Evolutionary conservation across 768 basidiomycete species (phyloP).

Genomic region (Panaeolus cyanescens): DNA sequence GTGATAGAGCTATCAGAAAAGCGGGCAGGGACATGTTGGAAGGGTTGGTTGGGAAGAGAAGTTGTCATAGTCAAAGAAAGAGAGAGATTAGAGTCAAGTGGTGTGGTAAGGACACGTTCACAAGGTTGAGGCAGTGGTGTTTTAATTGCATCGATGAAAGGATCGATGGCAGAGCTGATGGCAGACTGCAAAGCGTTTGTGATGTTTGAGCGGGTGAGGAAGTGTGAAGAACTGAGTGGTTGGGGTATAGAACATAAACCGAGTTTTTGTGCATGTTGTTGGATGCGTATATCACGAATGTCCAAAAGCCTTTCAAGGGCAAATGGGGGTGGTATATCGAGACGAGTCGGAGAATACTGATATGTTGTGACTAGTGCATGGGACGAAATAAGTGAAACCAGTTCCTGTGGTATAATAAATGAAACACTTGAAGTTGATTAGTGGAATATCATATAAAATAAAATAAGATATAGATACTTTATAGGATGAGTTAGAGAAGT

Average conservation of each 20-base stretch:
- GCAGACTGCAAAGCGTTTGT: slow-evolving; percentile 34
- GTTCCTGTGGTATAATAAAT: slow-evolving; percentile 59
- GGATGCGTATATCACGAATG: slow-evolving; percentile 19
- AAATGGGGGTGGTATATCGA: slow-evolving; percentile 45
- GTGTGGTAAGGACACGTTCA: not conserved
- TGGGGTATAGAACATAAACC: slow-evolving; percentile 8
- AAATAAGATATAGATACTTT: slow-evolving; percentile 52
- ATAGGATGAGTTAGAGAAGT: slow-evolving; percentile 84
- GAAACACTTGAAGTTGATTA: slow-evolving; percentile 51
- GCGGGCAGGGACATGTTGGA: not conserved
- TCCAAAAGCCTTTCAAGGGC: slow-evolving; percentile 43
- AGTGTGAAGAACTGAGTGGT: slow-evolving; percentile 12
- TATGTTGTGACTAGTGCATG: slow-evolving; percentile 36
- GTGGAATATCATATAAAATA: slow-evolving; percentile 20
- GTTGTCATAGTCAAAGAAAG: slow-evolving; percentile 21
- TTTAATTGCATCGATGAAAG: slow-evolving; percentile 9
- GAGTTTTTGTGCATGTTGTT: slow-evolving; percentile 9
- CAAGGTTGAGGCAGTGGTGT: not conserved
- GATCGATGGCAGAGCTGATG: slow-evolving; percentile 32
- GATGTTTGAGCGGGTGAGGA: slow-evolving; percentile 14
- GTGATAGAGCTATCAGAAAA: slow-evolving; percentile 8
- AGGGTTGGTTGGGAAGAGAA: not conserved
- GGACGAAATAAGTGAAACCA: slow-evolving; percentile 54
- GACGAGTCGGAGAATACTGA: slow-evolving; percentile 40
- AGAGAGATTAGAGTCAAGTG: slow-evolving; percentile 13